A percentile compares a stretch with the other conserved stretches of the same genome.
Evolutionary conservation across 306 rosid species (phyloP).

Genomic region (Alnus rubra): DNA sequence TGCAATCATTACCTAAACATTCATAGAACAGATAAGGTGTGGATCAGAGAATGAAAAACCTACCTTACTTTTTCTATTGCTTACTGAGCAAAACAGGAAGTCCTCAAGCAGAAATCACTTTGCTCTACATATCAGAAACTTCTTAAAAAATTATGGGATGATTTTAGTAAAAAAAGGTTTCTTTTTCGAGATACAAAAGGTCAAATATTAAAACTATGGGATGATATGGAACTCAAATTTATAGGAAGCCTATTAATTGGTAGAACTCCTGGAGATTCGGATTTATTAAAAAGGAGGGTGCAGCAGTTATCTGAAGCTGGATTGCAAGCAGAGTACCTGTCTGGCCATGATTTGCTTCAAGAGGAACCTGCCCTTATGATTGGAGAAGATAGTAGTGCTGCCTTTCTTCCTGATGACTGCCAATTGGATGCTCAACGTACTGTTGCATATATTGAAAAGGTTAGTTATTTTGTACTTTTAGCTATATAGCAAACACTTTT

Average conservation of each 20-base stretch:
- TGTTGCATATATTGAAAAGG: constrained; percentile 68
- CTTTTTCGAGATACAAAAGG: not conserved
- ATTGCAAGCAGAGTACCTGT: constrained; percentile 64
- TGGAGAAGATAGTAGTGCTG: constrained; percentile 61
- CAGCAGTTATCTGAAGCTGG: constrained; percentile 62
- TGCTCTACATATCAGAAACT: not conserved
- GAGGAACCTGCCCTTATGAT: constrained; percentile 75
- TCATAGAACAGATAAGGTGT: too few relatives aligned
- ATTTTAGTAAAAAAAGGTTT: too few relatives aligned
- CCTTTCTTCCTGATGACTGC: constrained; percentile 76
- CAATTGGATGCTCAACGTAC: constrained; percentile 81
- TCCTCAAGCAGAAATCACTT: not conserved
- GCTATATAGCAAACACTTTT: not conserved
- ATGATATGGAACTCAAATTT: constrained; percentile 19
- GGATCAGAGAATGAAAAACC: too few relatives aligned
- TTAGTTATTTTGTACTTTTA: constrained; percentile 23
- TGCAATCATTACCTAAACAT: too few relatives aligned
- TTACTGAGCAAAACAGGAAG: not conserved
- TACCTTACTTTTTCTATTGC: not conserved
- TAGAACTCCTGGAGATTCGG: constrained; percentile 56
- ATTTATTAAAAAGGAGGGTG: constrained; percentile 58
- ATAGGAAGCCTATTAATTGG: constrained; percentile 83
- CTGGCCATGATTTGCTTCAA: constrained; percentile 53
- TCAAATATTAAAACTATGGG: not conserved
- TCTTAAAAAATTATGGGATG: too few relatives aligned